Conservation (phyloP, 108 stramenopile species). For the Pseudonitzschia pungens region DNA sequence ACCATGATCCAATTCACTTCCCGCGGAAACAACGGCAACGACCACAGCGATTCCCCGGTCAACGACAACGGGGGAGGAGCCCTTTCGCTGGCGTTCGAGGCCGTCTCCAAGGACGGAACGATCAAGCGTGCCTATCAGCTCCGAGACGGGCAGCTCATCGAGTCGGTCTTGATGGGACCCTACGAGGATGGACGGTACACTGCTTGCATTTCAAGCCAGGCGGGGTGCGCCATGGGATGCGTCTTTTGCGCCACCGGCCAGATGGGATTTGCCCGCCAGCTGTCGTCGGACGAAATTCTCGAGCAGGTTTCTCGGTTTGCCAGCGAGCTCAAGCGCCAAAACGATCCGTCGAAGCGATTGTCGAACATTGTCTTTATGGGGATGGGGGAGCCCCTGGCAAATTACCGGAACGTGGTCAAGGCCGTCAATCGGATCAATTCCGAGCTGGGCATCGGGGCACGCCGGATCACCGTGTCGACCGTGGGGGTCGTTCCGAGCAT, state of each 20-base stretch:
- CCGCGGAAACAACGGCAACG: neutral
- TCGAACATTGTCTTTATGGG: slow-evolving; percentile 98
- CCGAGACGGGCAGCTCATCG: slow-evolving; percentile 91
- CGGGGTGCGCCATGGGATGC: slow-evolving; percentile 96
- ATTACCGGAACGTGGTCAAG: slow-evolving; percentile 88
- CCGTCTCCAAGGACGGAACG: slow-evolving; percentile 87
- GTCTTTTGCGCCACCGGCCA: slow-evolving; percentile 91
- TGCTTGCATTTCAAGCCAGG: slow-evolving; percentile 95
- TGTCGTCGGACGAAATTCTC: slow-evolving; percentile 90
- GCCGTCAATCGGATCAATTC: slow-evolving; percentile 85
- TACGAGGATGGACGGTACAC: slow-evolving; percentile 94
- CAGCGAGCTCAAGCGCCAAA: slow-evolving; percentile 44
- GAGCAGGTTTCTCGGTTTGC: slow-evolving; percentile 88
- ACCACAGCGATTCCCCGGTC: neutral
- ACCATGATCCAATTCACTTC: slow-evolving; percentile 53
- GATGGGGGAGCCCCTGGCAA: slow-evolving; percentile 92
- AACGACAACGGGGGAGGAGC: slow-evolving; percentile 31
- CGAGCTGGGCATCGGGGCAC: slow-evolving; percentile 91
- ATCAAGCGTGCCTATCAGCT: slow-evolving; percentile 88
- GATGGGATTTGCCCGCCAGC: slow-evolving; percentile 94
- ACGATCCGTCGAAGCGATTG: slow-evolving; percentile 59
- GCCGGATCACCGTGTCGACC: slow-evolving; percentile 92
- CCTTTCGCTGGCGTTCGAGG: slow-evolving; percentile 64
- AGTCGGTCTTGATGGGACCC: slow-evolving; percentile 94
- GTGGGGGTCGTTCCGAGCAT: slow-evolving; percentile 91